phyloP scores from a whole-genome alignment of 371 early-diverging fungal genomes.

The Polyrhizophydium stewartii region DNA sequence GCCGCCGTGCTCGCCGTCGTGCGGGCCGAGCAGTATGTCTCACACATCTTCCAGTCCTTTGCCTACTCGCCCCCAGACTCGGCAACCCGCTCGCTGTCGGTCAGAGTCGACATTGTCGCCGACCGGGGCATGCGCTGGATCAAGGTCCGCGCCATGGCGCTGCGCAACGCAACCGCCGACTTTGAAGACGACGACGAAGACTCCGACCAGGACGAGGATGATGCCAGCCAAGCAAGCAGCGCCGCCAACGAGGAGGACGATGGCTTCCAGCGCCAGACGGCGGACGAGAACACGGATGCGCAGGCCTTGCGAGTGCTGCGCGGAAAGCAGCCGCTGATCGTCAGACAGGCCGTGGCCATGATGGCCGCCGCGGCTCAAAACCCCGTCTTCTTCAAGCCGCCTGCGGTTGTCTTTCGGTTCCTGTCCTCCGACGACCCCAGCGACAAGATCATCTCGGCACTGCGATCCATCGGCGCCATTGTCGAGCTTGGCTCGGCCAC shows the following conservation, averaged over 20 bases:
- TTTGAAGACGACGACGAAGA: slow-evolving; percentile 26
- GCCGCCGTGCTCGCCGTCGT: slow-evolving; percentile 9
- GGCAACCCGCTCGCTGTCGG: background rate
- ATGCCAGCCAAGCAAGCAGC: background rate
- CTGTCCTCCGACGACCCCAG: slow-evolving; percentile 43
- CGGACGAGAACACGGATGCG: background rate
- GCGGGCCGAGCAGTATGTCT: slow-evolving; percentile 6
- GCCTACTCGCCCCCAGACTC: background rate
- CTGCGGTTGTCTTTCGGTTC: slow-evolving; percentile 54
- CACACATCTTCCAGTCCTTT: slow-evolving; percentile 15
- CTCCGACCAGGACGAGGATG: slow-evolving; percentile 17
- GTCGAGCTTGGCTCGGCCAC: slow-evolving; percentile 9
- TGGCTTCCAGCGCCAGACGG: background rate
- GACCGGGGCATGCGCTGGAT: slow-evolving; percentile 50
- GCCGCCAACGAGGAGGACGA: slow-evolving; percentile 6
- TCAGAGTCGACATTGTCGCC: slow-evolving; percentile 46
- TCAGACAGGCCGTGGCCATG: slow-evolving; percentile 45
- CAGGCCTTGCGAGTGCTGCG: background rate
- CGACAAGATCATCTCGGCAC: slow-evolving; percentile 30
- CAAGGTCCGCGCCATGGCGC: slow-evolving; percentile 50
- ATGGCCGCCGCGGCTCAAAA: slow-evolving; percentile 43
- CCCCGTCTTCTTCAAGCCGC: slow-evolving; percentile 46
- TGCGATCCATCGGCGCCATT: slow-evolving; percentile 34
- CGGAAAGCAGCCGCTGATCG: slow-evolving; percentile 29
- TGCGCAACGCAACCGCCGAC: slow-evolving; percentile 8